phyloP scores from a whole-genome alignment of 2,329 filamentous ascomycete species.

The Daldinia sp. region DNA sequence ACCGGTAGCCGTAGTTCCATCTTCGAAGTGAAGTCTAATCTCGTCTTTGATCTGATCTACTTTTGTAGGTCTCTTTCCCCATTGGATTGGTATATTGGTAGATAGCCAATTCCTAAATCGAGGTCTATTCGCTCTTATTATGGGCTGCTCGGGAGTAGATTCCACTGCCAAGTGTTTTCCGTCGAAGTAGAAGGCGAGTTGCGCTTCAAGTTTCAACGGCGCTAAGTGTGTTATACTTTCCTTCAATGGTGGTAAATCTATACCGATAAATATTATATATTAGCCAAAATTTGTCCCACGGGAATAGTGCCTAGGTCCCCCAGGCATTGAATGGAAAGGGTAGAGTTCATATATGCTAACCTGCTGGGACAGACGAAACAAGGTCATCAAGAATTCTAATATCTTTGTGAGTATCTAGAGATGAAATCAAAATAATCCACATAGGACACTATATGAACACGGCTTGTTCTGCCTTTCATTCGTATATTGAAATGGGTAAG shows the following conservation, averaged over 20 bases:
- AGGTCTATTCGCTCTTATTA: constrained; percentile 44
- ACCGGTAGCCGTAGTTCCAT: constrained; percentile 44
- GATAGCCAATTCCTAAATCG: constrained; percentile 47
- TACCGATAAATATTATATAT: background rate
- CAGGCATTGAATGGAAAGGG: too few species aligned
- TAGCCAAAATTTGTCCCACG: background rate
- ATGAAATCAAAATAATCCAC: background rate
- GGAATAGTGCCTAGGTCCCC: too few species aligned
- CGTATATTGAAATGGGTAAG: background rate
- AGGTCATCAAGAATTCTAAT: constrained; percentile 31
- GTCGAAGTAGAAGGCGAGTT: constrained; percentile 30
- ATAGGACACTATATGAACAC: background rate
- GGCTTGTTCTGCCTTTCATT: background rate
- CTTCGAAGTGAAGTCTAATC: constrained; percentile 46
- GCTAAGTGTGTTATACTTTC: constrained; percentile 32
- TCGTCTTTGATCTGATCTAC: constrained; percentile 38
- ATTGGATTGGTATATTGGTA: constrained; percentile 46
- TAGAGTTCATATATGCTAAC: constrained; percentile 14
- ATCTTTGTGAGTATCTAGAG: background rate
- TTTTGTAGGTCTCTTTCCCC: constrained; percentile 40
- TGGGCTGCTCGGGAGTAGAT: constrained; percentile 17
- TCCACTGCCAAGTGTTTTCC: constrained; percentile 16
- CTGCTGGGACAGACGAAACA: constrained; percentile 22
- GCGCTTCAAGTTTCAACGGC: constrained; percentile 31
- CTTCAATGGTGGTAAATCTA: constrained; percentile 39